Evolutionary conservation across 2,329 filamentous ascomycete genomes (phyloP).

Genomic region (Penicillium sp.): DNA sequence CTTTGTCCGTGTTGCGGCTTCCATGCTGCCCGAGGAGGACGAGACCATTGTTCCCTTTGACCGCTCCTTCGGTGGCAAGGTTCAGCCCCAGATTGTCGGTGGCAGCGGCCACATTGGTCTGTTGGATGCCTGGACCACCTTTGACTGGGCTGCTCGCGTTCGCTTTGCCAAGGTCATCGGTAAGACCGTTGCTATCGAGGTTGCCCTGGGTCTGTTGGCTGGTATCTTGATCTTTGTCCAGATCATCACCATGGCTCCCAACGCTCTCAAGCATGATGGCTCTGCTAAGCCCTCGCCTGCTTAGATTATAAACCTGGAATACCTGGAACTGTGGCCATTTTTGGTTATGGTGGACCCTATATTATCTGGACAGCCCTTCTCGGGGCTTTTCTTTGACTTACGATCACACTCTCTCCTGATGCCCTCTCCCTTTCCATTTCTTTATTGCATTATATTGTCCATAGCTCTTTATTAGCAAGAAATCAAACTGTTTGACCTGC

Average conservation of each 20-base stretch:
- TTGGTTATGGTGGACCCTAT: neutral
- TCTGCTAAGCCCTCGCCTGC: neutral
- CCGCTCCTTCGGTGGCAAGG: slow-evolving; percentile 78
- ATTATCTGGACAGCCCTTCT: neutral
- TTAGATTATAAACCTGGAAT: neutral
- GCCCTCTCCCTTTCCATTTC: neutral
- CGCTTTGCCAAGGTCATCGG: slow-evolving; percentile 75
- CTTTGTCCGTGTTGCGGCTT: slow-evolving; percentile 83
- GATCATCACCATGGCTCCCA: slow-evolving; percentile 49
- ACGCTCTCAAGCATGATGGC: neutral
- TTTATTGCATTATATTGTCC: neutral
- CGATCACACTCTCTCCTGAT: neutral
- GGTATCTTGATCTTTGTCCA: slow-evolving; percentile 60
- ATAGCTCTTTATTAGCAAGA: neutral
- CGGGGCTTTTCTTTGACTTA: neutral
- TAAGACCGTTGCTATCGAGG: slow-evolving; percentile 69
- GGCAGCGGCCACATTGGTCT: slow-evolving; percentile 74
- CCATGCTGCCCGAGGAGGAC: slow-evolving; percentile 78
- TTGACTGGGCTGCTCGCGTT: slow-evolving; percentile 73
- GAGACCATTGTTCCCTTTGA: slow-evolving; percentile 91
- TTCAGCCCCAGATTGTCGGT: slow-evolving; percentile 75
- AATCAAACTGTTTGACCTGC: neutral
- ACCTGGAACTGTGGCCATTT: neutral
- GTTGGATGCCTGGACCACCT: slow-evolving; percentile 78
- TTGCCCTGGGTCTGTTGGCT: slow-evolving; percentile 57